phyloP scores from a whole-genome alignment of 2,329 filamentous ascomycete genomes.

The Dactylellina parvicollis region DNA sequence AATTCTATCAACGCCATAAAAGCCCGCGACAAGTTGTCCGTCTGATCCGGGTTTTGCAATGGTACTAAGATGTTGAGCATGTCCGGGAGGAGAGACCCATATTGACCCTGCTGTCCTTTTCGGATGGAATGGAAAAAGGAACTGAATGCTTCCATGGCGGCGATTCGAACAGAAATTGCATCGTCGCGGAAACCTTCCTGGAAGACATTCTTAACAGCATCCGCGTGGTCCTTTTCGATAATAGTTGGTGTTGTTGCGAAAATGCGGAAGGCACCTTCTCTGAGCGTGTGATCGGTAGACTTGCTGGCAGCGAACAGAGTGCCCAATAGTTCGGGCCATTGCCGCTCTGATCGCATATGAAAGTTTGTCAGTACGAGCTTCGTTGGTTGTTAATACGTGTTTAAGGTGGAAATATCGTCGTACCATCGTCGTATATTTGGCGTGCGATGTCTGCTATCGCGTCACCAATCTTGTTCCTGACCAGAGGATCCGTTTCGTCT shows the following conservation, averaged over 20 bases:
- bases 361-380: background rate
- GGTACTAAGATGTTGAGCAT: conserved; percentile 94
- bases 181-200: conserved; percentile 91
- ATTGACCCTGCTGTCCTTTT: conserved; percentile 89
- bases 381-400: background rate
- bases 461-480: conserved; percentile 95
- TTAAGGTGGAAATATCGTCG: conserved; percentile 58
- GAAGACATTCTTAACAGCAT: conserved; percentile 87
- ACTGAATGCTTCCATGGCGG: conserved; percentile 95
- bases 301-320: conserved; percentile 91
- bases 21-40: conserved; percentile 88
- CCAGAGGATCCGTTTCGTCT: conserved; percentile 74
- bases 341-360: conserved; percentile 69
- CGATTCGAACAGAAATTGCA: conserved; percentile 80
- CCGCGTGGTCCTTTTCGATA: conserved; percentile 94
- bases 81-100: conserved; percentile 85
- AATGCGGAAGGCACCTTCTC: conserved; percentile 92
- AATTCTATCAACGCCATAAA: conserved; percentile 92
- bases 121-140: conserved; percentile 91
- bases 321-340: conserved; percentile 88
- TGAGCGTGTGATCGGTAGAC: conserved; percentile 80
- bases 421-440: conserved; percentile 92
- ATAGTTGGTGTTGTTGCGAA: conserved; percentile 94
- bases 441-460: conserved; percentile 95
- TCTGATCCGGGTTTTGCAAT: conserved; percentile 89